Percentiles rank a stretch among this genome's conserved stretches.
Evolutionary conservation across 805 yeast genomes (phyloP).

Genomic region (Cyberlindnera xylosilytica): DNA sequence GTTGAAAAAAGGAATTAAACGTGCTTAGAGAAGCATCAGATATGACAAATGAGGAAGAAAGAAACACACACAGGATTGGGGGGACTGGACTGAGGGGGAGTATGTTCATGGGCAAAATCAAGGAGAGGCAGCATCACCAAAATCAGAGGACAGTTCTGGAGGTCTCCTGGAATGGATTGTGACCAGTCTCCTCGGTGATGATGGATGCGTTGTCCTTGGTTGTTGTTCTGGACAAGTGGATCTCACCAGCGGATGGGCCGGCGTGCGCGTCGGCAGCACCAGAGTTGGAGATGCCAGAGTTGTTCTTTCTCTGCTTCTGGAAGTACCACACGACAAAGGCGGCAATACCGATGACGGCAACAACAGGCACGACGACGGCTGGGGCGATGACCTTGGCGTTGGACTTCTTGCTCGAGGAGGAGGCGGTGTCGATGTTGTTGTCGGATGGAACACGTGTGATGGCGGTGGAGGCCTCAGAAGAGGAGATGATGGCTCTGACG

Average conservation of each 20-base stretch:
- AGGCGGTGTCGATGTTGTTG: slow-evolving; percentile 25
- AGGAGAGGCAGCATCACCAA: no score
- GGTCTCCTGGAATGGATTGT: slow-evolving; percentile 28
- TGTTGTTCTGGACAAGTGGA: slow-evolving; percentile 26
- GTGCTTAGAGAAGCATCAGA: no score
- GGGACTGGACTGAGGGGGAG: no score
- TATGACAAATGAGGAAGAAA: no score
- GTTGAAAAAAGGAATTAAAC: no score
- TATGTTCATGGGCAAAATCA: no score
- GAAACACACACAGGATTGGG: no score
- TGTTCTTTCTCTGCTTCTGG: slow-evolving; percentile 21
- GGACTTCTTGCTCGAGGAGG: slow-evolving; percentile 9
- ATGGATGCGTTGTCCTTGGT: slow-evolving; percentile 21
- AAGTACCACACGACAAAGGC: slow-evolving; percentile 32
- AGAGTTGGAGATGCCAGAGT: slow-evolving; percentile 1
- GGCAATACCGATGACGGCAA: slow-evolving; percentile 30
- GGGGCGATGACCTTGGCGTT: slow-evolving; percentile 37
- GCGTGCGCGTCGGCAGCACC: slow-evolving; percentile 1
- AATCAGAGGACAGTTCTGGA: slow-evolving; percentile 28
- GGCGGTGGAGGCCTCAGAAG: slow-evolving; percentile 28
- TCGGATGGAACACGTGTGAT: slow-evolving; percentile 41
- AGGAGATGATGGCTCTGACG: slow-evolving; percentile 33
- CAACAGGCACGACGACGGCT: slow-evolving; percentile 42
- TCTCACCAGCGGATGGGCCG: slow-evolving; percentile 15
- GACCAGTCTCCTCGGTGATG: slow-evolving; percentile 25